phyloP scores from a whole-genome alignment of 768 basidiomycete species.

The Galerina sulciceps region DNA sequence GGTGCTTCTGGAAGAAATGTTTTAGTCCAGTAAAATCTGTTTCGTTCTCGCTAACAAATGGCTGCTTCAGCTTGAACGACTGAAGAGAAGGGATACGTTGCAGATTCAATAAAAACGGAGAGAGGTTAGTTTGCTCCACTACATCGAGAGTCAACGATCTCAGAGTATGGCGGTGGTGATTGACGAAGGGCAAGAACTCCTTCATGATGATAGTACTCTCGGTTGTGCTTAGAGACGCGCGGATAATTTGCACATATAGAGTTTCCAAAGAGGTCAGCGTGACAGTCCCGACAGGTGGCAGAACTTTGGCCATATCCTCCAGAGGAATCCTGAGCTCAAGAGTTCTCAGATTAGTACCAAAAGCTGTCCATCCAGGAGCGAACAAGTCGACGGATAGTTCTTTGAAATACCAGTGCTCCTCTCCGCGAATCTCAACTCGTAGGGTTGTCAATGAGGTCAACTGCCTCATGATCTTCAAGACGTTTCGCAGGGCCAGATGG shows the following conservation, averaged over 20 bases:
- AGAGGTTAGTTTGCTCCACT: constrained; percentile 18
- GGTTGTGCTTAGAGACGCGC: constrained; percentile 20
- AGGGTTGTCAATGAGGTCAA: constrained; percentile 9
- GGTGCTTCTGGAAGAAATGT: constrained; percentile 24
- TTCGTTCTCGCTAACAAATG: constrained; percentile 16
- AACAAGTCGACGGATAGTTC: constrained; percentile 13
- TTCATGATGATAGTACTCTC: constrained; percentile 9
- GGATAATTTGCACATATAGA: constrained; percentile 19
- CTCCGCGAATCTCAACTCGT: constrained; percentile 2
- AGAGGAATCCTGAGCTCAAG: constrained; percentile 25
- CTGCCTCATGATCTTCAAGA: constrained; percentile 16
- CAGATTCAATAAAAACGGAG: constrained; percentile 16
- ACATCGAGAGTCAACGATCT: constrained; percentile 15
- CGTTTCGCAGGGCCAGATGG: background rate
- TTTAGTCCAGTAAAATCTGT: constrained; percentile 20
- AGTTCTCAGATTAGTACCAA: constrained; percentile 17
- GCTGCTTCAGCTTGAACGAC: constrained; percentile 18
- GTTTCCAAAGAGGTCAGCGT: constrained; percentile 20
- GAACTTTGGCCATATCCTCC: constrained; percentile 19
- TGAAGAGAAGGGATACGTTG: constrained; percentile 19
- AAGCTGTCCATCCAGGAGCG: constrained; percentile 22
- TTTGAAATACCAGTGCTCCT: constrained; percentile 10
- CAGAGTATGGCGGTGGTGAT: constrained; percentile 21
- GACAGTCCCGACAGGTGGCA: constrained; percentile 4
- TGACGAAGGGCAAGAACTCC: constrained; percentile 26